Evolutionary conservation across 495 filamentous ascomycete genomes (phyloP), one percentile per base, ranked within the genome.

Genomic region (Tuber aestivum): DNA sequence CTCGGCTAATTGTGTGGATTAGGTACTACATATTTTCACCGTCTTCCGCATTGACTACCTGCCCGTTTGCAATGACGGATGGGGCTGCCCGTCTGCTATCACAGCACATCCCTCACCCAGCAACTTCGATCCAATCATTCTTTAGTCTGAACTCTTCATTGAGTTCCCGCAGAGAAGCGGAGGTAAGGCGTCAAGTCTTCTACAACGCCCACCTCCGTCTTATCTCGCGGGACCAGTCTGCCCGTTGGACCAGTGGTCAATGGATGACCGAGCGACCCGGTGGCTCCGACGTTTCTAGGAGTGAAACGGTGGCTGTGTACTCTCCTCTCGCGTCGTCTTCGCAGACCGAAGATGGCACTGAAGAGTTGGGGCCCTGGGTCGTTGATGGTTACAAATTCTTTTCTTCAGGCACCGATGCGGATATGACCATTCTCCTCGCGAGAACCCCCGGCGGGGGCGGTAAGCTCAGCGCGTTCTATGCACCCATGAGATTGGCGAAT

Each of bases 231-330:
- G 87, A 92, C 74, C 86, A 90, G 5, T 75, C 81, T 12, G 75
- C 84, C n/a, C 87, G 88, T 23, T 94, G 92, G 92, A 94, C 92
- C 7, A 90, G 87, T 42, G 92, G 92, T 0, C 92, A 94, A 81
- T 95, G 92, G 92, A 94, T 94, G 92, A 94, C 92, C 0, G 92
- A 94, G 79, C 87, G 92, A n/a, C 84, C 87, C 0, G 92, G 92
- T 12, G 92, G 92, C 3, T 91, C 89, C 76, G 92, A 95, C 77
- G 90, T 94, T 5, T 89, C 89, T 10, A 87, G 86, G 69, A 92
- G 90, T 0, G 92, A 94, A 82, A 94, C 92, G 2, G 83, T 86
- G 76, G 92, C 87, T 44, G 87, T 83, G 75, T 82, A 77, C 75
- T 76, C 72, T 1, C 76, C 78, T 74, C 70, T 74, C 48, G 41